Evolutionary conservation across 2,329 filamentous ascomycete species (phyloP), one percentile per base, ranked within the genome.

Genomic region (Colletotrichum spinosum): DNA sequence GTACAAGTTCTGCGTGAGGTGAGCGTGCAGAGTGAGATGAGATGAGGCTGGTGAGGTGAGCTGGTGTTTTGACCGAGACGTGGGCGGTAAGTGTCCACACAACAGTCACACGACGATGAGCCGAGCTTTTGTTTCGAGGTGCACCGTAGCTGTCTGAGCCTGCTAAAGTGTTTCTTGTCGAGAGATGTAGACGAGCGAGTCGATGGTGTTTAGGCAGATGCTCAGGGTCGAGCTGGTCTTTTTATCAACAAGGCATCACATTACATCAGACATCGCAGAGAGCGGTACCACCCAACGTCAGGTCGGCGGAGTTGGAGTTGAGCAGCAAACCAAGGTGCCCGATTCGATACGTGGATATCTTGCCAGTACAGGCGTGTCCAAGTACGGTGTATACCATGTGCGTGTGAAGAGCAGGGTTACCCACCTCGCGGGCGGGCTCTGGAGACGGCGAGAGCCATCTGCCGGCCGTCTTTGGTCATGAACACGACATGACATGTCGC

Each of bases 401-500:
- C 25, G 25, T 5, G 25, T 25, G 25, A 25, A 25, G 48, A 52
- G 48, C 41, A 65, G 50, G 57, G 52, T 38, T 49, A 52, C 25
- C 58, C 58, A 62, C 52, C 37, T 37, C 37, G 52, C 48, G 38
- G 51, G 17, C 62, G 46, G 51, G 58, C 56, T 39, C 46, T 38
- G 38, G 58, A 56, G 52, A 58, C 61, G 48, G 62, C 46, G 46
- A 56, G 48, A 46, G 52, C 38, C 51, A 39, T 42, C 50, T 45
- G 56, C 44, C n/a, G 48, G 33, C 25, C 15, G 42, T 48, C 25
- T 34, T 49, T 17, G 52, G 39, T 61, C 51, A 61, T 61, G 57
- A 65, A 62, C 39, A 44, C 35, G 53, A 53, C 17, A 65, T 62
- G 58, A 62, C 58, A 65, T 62, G 52, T 56, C 42, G 52, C 58